Evolutionary conservation across 257 asterid genomes (phyloP), one percentile per base, ranked within the genome.

Genomic region (Penstemon barbatus): DNA sequence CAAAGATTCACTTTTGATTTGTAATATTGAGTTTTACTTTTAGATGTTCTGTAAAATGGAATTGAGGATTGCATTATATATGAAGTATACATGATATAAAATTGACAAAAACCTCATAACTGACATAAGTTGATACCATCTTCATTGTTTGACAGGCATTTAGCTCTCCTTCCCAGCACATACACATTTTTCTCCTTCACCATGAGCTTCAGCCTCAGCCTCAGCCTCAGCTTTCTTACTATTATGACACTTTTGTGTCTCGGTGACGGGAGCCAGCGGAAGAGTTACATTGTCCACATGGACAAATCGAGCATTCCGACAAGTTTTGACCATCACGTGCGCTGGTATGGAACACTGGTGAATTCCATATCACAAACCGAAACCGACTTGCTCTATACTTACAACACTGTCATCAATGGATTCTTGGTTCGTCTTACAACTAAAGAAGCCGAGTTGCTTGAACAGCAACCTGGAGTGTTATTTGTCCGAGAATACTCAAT

Each of bases 321-420:
- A 57, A 80, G 78, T 49, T 85, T 71, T 43, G 81, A 79, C 3
- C 78, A 87, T 72, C 91, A 81, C 79, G 53, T 66, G 41, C 77
- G 75, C 11, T 87, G 97, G 97, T 90, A 90, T 58, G 85, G 57
- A 65, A 73, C 95, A 1, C 82, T 87, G 5, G 46, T 89, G 45
- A 81, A 71, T 75, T 65, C 85, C 0, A 86, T 83, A 9, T 85
- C 97, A 5, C 41, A 49, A 51, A 87, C 90, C 42, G 41, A 49
- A 51, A 87, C 90, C 42, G 59, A 57, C 61, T 63, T 85, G 85
- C 77, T 87, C 57, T 89, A 89, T 76, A 75, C 87, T 61, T 81
- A 87, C 86, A 74, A 68, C 75, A 76, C 54, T 19, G 83, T 82
- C 25, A 74, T 89, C 78, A 89, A 87, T 68, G 95, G 95, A 66